Evolutionary conservation across 768 basidiomycete species (phyloP).

Genomic region (Sarcomyxa edulis): DNA sequence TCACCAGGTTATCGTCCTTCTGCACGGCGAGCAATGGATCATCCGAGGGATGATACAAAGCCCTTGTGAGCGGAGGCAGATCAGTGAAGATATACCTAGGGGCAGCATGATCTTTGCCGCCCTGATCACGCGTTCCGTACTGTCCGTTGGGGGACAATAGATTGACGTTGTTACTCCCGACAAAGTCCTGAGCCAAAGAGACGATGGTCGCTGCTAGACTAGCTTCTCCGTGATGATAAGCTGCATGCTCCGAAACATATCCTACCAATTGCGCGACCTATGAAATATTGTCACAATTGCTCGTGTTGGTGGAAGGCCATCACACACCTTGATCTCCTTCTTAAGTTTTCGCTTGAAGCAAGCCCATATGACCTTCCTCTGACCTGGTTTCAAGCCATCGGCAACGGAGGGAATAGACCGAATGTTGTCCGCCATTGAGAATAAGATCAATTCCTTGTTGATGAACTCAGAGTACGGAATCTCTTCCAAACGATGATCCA

Average conservation of each 20-base stretch:
- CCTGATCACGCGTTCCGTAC: constrained; percentile 89
- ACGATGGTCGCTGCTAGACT: constrained; percentile 88
- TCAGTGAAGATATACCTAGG: constrained; percentile 95
- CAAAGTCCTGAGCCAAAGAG: constrained; percentile 88
- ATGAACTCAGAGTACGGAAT: constrained; percentile 93
- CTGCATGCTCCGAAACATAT: constrained; percentile 90
- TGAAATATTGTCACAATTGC: not conserved
- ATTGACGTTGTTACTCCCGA: constrained; percentile 95
- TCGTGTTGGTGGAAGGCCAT: not conserved
- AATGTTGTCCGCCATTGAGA: constrained; percentile 99
- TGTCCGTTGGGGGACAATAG: constrained; percentile 86
- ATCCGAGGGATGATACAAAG: constrained; percentile 77
- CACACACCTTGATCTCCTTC: constrained; percentile 78
- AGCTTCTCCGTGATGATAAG: constrained; percentile 95
- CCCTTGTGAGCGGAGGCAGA: constrained; percentile 65
- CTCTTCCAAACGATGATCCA: constrained; percentile 83
- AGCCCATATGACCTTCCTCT: constrained; percentile 93
- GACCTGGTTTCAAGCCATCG: constrained; percentile 96
- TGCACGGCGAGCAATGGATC: constrained; percentile 81
- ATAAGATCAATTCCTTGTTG: constrained; percentile 95
- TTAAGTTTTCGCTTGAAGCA: constrained; percentile 94
- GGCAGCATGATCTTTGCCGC: constrained; percentile 95
- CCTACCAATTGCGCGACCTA: constrained; percentile 94
- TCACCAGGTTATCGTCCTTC: constrained; percentile 77
- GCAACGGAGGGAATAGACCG: constrained; percentile 94